Percentiles rank a stretch among this genome's conserved stretches.
Evolutionary conservation across 1,284 basidiomycete genomes (phyloP).

Genomic region (Cryptococcus sp.): DNA sequence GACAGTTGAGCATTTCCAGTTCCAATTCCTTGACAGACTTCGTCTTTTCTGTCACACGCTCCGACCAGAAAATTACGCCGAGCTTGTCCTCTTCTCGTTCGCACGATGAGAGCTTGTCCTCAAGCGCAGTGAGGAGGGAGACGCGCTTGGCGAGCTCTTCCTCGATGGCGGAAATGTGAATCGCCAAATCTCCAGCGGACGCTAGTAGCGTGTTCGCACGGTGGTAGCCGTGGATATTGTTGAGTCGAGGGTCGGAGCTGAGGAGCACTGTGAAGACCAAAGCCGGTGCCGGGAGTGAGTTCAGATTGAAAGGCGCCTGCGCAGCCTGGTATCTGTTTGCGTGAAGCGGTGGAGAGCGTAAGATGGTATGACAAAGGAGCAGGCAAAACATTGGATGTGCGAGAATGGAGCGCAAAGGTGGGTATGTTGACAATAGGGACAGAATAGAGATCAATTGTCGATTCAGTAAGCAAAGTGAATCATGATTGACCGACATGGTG

Average conservation of each 20-base stretch:
- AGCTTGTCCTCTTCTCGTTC: constrained; percentile 30
- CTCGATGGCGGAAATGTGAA: constrained; percentile 29
- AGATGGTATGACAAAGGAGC: background rate
- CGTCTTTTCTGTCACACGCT: constrained; percentile 43
- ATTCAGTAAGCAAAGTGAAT: too few species aligned
- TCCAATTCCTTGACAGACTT: constrained; percentile 29
- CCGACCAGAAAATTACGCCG: constrained; percentile 42
- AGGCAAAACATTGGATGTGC: constrained; percentile 1
- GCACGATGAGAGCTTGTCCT: constrained; percentile 36
- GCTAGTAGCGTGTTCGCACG: constrained; percentile 35
- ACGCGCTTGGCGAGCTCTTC: constrained; percentile 35
- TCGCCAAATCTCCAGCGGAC: constrained; percentile 28
- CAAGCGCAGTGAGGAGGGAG: constrained; percentile 40
- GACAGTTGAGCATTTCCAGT: constrained; percentile 22
- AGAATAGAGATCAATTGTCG: background rate
- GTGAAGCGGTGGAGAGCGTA: background rate
- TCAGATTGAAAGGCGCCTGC: constrained; percentile 40
- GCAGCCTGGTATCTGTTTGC: constrained; percentile 46
- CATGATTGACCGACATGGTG: too few species aligned
- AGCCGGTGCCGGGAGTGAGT: constrained; percentile 38
- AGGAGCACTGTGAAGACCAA: constrained; percentile 51
- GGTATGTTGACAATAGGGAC: constrained; percentile 1
- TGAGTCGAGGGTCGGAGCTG: constrained; percentile 48
- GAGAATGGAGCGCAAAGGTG: constrained; percentile 1
- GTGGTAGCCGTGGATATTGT: constrained; percentile 46